Conservation (phyloP, 2,329 filamentous ascomycete species). For the Pyrenochaeta sp. region DNA sequence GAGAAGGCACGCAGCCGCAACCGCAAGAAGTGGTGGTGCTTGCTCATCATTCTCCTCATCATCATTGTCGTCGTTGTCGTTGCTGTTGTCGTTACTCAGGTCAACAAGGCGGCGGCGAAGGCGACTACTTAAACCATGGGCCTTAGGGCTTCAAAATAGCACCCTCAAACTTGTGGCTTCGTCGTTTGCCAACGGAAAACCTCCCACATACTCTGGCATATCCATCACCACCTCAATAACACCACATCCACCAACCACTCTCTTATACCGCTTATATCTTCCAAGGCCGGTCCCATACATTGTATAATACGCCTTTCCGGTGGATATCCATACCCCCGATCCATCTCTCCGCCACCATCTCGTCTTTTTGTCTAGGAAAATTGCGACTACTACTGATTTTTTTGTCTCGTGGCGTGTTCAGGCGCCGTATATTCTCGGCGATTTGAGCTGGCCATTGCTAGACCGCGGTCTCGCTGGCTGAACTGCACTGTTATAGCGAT, state of each 20-base stretch:
- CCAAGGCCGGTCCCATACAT: constrained; percentile 3
- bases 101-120: constrained; percentile 32
- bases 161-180: no score
- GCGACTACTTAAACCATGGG: no score
- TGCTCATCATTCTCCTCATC: constrained; percentile 69
- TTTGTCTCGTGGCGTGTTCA: not conserved
- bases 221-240: not conserved
- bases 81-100: constrained; percentile 44
- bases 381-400: not conserved
- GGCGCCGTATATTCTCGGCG: not conserved
- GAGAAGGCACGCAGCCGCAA: constrained; percentile 71
- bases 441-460: no score
- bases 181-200: not conserved
- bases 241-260: not conserved
- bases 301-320: constrained; percentile 19
- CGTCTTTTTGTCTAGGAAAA: not conserved
- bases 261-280: constrained; percentile 5
- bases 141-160: no score
- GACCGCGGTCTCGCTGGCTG: no score
- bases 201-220: constrained; percentile 39
- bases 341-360: constrained; percentile 5
- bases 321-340: constrained; percentile 19
- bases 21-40: constrained; percentile 97
- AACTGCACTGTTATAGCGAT: no score
- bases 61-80: constrained; percentile 51